Base-by-base conservation (phyloP, 108 stramenopile species). In the Nitzschia sp. region DNA sequence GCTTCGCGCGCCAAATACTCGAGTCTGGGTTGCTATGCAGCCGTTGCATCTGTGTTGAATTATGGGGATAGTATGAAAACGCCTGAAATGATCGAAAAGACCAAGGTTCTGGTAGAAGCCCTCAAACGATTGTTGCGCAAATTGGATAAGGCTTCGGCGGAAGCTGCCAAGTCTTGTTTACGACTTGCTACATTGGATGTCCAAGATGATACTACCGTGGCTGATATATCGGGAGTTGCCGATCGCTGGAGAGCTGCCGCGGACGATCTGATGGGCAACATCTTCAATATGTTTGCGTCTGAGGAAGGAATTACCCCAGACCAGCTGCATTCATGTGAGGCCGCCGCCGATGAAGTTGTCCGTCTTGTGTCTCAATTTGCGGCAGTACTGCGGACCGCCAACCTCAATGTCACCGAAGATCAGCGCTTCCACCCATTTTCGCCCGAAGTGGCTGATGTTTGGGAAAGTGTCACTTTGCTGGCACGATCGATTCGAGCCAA, bases 1-100 rank as follows among this genome's bases (percentile, higher is more conserved):
- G 71, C 86, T 13, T 87, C 90, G 17, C 54, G 72, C 11, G 86
- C 85, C 21, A 83, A 86, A 47, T 94, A 85, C 54, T 76, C 77
- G 53, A 86, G 85, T 66, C 55, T 90, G 60, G 90, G 93, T 8
- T 75, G 75, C 33, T 84, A 83, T n/a, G 93, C 93, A 13, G 84
- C 84, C 0, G 53, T 94, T 17, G 77, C 88, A 8, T 86, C 85
- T 0, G 81, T 89, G 15, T 59, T 93, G 46, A 68, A 77, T 58
- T 72, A 72, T 18, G 72, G 79, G 5, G 85, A 85, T 23, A 63
- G 60, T 28, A 35, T 77, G 3, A 76, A 72, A 38, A 62, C 81
- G 47, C 71, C 70, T 35, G 59, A 70, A 27, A 46, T 42, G 30
- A 66, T 68, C 17, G 35, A 59, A 4, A 54, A 59, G 24, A 56